A percentile compares a stretch with the other conserved stretches of the same genome.
phyloP scores from a whole-genome alignment of 2,329 filamentous ascomycete species.

The Pezicula carpinea region DNA sequence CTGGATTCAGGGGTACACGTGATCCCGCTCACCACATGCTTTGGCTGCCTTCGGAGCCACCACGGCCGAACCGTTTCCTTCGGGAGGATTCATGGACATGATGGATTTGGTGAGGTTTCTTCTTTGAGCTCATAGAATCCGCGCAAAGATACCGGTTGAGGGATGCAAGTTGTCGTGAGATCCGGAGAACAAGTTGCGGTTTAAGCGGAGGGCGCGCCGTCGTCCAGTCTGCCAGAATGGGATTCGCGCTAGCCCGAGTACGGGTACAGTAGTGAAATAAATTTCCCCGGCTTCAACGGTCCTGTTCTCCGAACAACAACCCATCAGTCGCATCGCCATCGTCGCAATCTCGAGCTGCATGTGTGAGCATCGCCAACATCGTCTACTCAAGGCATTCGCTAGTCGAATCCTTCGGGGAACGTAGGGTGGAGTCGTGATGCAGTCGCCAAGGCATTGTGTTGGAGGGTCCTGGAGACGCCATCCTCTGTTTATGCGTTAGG shows the following conservation, averaged over 20 bases:
- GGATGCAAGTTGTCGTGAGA: neutral
- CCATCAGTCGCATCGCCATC: neutral
- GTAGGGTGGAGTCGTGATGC: no score
- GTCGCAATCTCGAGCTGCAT: neutral
- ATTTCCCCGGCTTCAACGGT: neutral
- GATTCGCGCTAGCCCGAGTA: neutral
- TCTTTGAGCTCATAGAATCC: neutral
- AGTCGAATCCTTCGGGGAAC: no score
- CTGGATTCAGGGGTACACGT: neutral
- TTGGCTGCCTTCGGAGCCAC: slow-evolving; percentile 1
- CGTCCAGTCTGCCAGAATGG: neutral
- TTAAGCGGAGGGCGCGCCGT: neutral
- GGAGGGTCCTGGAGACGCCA: no score
- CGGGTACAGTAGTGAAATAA: neutral
- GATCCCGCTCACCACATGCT: slow-evolving; percentile 4
- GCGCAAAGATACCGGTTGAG: neutral
- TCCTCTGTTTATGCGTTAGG: no score
- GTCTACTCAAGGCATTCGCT: neutral
- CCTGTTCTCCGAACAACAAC: neutral
- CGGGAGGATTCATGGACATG: neutral
- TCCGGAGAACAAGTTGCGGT: slow-evolving; percentile 1
- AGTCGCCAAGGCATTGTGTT: no score
- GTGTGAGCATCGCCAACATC: neutral
- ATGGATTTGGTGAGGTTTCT: neutral
- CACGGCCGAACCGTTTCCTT: neutral